Conservation (phyloP, 495 filamentous ascomycete genomes). For the Bacidia rubella region DNA sequence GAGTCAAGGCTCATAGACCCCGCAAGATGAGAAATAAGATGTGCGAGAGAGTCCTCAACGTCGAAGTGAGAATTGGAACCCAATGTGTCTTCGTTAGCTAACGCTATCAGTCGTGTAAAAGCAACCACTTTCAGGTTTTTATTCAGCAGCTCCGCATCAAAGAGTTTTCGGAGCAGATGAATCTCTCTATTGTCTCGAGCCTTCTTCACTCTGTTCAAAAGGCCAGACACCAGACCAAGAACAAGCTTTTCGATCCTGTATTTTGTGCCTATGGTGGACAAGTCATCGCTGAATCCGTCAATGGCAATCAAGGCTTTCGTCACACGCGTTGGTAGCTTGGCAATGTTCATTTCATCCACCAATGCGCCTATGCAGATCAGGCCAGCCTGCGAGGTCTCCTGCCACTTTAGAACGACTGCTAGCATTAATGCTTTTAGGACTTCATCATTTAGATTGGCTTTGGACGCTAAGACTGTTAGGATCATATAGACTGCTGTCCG, state of each 20-base stretch:
- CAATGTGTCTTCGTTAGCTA: neutral
- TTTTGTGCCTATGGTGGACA: conserved; percentile 48
- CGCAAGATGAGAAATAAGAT: conserved; percentile 46
- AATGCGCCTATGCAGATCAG: conserved; percentile 69
- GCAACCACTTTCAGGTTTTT: conserved; percentile 46
- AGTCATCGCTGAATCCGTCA: conserved; percentile 38
- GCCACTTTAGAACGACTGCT: conserved; percentile 63
- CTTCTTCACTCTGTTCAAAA: conserved; percentile 49
- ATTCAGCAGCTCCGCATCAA: conserved; percentile 46
- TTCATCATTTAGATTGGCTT: conserved; percentile 59
- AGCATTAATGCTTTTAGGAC: conserved; percentile 74
- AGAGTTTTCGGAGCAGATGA: conserved; percentile 41
- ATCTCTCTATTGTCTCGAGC: conserved; percentile 45
- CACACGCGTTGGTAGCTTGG: conserved; percentile 47
- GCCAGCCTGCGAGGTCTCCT: conserved; percentile 50
- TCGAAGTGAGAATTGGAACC: conserved; percentile 20
- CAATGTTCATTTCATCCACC: conserved; percentile 54
- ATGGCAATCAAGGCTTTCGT: conserved; percentile 55
- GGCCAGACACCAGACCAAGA: conserved; percentile 55
- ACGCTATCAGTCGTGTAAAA: conserved; percentile 24
- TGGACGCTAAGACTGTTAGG: conserved; percentile 67
- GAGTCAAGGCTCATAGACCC: conserved; percentile 35
- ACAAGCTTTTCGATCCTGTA: conserved; percentile 60
- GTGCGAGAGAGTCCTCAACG: conserved; percentile 47
- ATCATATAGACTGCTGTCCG: conserved; percentile 85